Evolutionary conservation across 345 rosid species (phyloP), one percentile per base, ranked within the genome.

Genomic region (Populus deltoides): DNA sequence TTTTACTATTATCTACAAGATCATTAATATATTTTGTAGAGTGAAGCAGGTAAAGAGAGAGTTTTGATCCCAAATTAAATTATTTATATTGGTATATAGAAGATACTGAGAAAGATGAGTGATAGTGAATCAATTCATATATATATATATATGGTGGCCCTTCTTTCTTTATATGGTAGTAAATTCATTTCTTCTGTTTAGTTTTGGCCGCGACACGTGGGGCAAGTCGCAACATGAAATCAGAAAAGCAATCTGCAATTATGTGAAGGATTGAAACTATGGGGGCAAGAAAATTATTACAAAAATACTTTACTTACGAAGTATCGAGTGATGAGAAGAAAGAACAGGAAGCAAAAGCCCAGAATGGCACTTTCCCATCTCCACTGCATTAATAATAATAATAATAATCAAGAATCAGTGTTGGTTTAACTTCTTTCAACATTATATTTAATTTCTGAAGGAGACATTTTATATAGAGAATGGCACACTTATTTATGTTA

Each of bases 301-400:
- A 7, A 20, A 18, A 57, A n/a, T 31, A 29, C 16, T 66, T 49
- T 31, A 85, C 98, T 89, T 80, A 94, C 99, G 51, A 92, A 84
- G 85, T 86, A 85, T 91, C 84, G 86, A 25, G 97, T 88, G 78
- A 87, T 81, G 77, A 94, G 78, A 75, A 94, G 94, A 79, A 96
- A 92, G 91, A 90, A 87, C 57, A 96, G 93, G 86, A 94, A 96
- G 87, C 94, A 86, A 78, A 90, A 86, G 6, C 99, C 97, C 41
- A 96, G 78, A 24, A 91, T 86, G 2, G 86, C 95, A 87, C 97
- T 94, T 81, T 96, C 97, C 99, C 99, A 96, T 88, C 92, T 86
- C 99, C 99, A 96, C 99, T 96, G 89, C 69, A 76, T 63, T 27
- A 17, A 72, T 9, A 33, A 5, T 17, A 16, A 49, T 8, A 55